These are phyloP conservation scores for Yamadazyma oceani DNA, from an alignment of 1,139 yeast genomes.

Conservation along the genomic window DNA sequence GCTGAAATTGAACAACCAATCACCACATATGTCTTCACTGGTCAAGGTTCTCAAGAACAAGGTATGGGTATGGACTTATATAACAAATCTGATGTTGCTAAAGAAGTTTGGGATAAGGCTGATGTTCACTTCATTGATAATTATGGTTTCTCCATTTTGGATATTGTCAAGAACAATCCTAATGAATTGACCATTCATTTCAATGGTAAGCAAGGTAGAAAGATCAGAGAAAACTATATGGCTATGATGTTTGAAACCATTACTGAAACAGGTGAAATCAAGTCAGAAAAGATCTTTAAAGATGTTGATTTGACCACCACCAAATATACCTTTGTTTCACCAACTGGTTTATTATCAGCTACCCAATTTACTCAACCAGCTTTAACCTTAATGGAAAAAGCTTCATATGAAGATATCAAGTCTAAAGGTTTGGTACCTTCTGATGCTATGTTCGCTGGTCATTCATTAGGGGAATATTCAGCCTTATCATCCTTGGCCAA, in stretches of 20 bases:
- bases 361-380: slow-evolving; percentile 99
- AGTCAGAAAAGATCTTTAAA: slow-evolving; percentile 93
- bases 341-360: slow-evolving; percentile 93
- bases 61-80: slow-evolving; percentile 99
- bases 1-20: slow-evolving; percentile 99
- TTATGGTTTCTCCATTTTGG: slow-evolving; percentile 95
- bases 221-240: slow-evolving; percentile 89
- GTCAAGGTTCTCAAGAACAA: slow-evolving; percentile 99
- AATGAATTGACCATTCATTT: slow-evolving; percentile 92
- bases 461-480: slow-evolving; percentile 97
- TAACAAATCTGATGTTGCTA: slow-evolving; percentile 87
- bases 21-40: slow-evolving; percentile 95
- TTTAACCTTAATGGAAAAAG: slow-evolving; percentile 97
- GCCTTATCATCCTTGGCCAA: slow-evolving; percentile 96
- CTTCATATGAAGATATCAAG: slow-evolving; percentile 96
- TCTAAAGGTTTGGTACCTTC: slow-evolving; percentile 93
- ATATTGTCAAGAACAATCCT: slow-evolving; percentile 95
- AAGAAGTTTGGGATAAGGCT: slow-evolving; percentile 97
- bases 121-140: slow-evolving; percentile 88
- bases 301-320: slow-evolving; percentile 80
- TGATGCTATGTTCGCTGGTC: slow-evolving; percentile 96
- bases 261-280: slow-evolving; percentile 78
- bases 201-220: slow-evolving; percentile 97
- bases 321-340: slow-evolving; percentile 85
- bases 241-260: slow-evolving; percentile 98